Evolutionary conservation across 1,284 basidiomycete species (phyloP), one percentile per base, ranked within the genome.

Genomic region (Grifola frondosa): DNA sequence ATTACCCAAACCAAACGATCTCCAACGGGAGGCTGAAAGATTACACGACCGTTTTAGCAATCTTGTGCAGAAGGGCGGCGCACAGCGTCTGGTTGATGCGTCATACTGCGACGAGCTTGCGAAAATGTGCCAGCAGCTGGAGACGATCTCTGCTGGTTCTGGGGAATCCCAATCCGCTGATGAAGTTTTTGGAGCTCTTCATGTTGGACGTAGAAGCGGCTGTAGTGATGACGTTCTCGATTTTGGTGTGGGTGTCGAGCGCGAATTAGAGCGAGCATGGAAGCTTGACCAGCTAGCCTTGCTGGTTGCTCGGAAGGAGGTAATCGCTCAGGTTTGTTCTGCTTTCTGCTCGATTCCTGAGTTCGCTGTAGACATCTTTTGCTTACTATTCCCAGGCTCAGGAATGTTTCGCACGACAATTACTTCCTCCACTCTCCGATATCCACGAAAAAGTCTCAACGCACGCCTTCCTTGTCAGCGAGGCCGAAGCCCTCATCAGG

Each of bases 241-340:
- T 2, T 7, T 21, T n/a, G 40, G 43, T 9, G 49, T 51, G 2
- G 45, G 56, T 21, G 34, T 61, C 9, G 36, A 41, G 20, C 22
- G 9, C 5, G 54, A 57, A 34, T 20, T 62, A 3, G 39, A 53
- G 21, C 46, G 42, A 3, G 59, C 57, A 4, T 61, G 60, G 41
- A 37, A 25, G 9, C 15, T 42, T 13, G 62, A 63, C 33, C 54
- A 62, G 31, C 15, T 41, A 2, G 50, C 45, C 0, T 34, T 61
- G 13, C 46, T 62, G 2, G 9, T 30, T 16, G 41, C 49, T 5
- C 56, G 54, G 24, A 56, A 57, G 37, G 21, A 31, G 9, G 29
- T 53, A 2, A 35, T 60, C 7, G 54, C 60, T 24, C 12, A 40
- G 34, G 62, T 62, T 17, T n/a, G n/a, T n/a, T n/a, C n/a, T n/a